Conservation (phyloP, 116 monocot genomes). For the Cymodocea nodosa region DNA sequence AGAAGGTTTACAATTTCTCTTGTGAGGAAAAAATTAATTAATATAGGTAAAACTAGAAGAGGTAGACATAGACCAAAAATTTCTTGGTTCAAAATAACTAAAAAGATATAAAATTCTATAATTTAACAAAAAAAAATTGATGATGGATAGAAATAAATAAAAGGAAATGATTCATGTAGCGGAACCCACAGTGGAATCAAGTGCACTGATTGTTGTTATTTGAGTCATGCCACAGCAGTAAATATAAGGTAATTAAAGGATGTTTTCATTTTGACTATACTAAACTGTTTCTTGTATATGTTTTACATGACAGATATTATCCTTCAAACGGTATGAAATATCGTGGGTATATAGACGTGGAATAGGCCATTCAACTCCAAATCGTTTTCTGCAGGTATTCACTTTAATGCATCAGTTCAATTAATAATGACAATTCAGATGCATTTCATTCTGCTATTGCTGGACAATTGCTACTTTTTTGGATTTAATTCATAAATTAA, state of each 20-base stretch:
- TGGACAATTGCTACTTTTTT: background rate
- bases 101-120: no score
- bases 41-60: no score
- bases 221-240: no score
- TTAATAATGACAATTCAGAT: background rate
- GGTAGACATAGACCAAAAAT: no score
- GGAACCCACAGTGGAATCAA: no score
- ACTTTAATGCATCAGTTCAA: background rate
- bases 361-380: slow-evolving; percentile 77
- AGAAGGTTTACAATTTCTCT: no score
- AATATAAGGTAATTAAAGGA: background rate
- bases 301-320: slow-evolving; percentile 32
- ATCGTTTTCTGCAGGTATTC: slow-evolving; percentile 74
- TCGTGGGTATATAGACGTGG: slow-evolving; percentile 77
- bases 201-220: no score
- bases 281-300: slow-evolving; percentile 2
- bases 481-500: background rate
- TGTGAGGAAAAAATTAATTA: no score
- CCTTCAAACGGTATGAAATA: slow-evolving; percentile 76
- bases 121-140: no score
- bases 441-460: background rate
- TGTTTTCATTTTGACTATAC: background rate
- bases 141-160: no score
- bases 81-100: no score
- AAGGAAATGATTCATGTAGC: no score